Evolutionary conservation across 2,329 filamentous ascomycete species (phyloP), one percentile per base, ranked within the genome.

Genomic region (Cadophora luteo-olivacea): DNA sequence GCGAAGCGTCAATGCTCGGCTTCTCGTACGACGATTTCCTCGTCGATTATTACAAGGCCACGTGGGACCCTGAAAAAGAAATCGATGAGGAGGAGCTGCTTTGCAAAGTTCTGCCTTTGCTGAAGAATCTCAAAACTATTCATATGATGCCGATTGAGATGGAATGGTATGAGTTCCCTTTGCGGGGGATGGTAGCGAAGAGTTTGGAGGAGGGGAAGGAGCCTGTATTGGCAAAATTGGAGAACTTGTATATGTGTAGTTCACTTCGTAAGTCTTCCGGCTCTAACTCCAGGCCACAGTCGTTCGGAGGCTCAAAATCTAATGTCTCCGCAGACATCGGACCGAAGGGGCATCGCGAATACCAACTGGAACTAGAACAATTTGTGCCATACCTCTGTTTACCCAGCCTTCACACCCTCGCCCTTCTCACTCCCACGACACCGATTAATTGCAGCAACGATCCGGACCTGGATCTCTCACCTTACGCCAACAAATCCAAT

Each of bases 191-290:
- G 55, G 24, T 69, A 4, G 24, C 49, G n/a, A 29, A 45, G 22
- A 60, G 41, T 19, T 62, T 62, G n/a, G 33, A 61, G 33, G 45
- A 65, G 5, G 38, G 58, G n/a, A 24, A 45, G 6, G 29, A 22
- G 7, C 48, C 19, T 16, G 57, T 65, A 5, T 63, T 69, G 57
- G 29, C 49, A 48, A 62, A 69, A 11, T 49, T 69, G 9, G 61
- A 71, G 51, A 63, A 41, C 8, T 22, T 71, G 12, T 69, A 68
- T 36, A 65, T 69, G 14, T 66, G 66, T n/a, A 70, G 70, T 19
- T 61, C 68, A n/a, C 45, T 72, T 24, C 64, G 68, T 70, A 61
- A 67, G 68, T 67, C 4, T 22, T 58, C 33, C 11, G 16, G 16
- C n/a, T 29, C 29, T 29, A 29, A 45, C 16, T 60, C 22, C 11